Base-by-base conservation (phyloP, 352 stramenopile genomes). In the Globisporangium takayamanum region DNA sequence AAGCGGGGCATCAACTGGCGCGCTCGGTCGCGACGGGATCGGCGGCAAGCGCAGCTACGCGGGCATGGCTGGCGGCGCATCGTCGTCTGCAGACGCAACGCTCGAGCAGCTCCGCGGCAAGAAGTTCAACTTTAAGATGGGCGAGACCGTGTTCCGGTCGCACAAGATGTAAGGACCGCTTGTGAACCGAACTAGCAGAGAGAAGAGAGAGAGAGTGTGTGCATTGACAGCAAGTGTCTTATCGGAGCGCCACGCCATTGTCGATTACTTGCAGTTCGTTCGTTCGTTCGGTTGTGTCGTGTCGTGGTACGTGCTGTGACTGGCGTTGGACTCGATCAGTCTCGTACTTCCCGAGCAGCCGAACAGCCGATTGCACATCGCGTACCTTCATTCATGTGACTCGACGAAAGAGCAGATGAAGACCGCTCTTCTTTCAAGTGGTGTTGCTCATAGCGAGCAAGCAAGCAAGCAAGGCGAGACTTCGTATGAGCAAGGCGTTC, bases 71-170 rank as follows among this genome's bases (percentile, higher is more conserved):
- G 50, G 20, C 50, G 55, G 15, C 69, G 55, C 50, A 63, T 57
- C 11, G 30, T 60, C 70, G 0, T 48, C 36, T 25, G 63, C 65
- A 4, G 76, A 88, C 50, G 66, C 74, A 0, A 58, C 69, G 10
- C 65, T 94, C 12, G 84, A 94, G 60, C 81, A 90, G 55, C 65
- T 91, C 41, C 83, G 83, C 5, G 81, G 84, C 69, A 94, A 94
- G 69, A 93, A 92, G 56, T 80, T 93, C 67, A 92, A 92, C 69
- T 84, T 93, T 57, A 90, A 88, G 62, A 84, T 90, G 74, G 82
- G 82, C 44, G 80, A 90, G 46, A 89, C 76, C 26, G 72, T 78
- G 11, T 82, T 94, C 59, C 78, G 78, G 26, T 90, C 84, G n/a
- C 80, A 91, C 62, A 90, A 93, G 59, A 67, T 93, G n/a, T 91